These are phyloP conservation scores for Pezicula rhizophila DNA, from an alignment of 2,329 filamentous ascomycete genomes.

Conservation along the genomic window DNA sequence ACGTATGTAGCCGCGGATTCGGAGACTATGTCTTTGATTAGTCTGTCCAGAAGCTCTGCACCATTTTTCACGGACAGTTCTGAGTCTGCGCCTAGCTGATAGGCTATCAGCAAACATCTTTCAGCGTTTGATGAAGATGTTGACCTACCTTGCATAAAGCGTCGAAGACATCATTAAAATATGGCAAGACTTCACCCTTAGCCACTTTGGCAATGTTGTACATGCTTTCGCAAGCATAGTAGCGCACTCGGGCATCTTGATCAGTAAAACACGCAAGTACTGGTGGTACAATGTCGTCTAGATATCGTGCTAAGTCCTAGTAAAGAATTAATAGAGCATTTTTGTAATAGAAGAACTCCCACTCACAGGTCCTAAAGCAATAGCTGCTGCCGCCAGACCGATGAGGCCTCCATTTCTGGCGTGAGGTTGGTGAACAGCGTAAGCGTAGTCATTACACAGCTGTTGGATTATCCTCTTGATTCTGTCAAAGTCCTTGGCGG, in stretches of 20 bases:
- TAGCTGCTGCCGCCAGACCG: constrained; percentile 88
- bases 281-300: constrained; percentile 90
- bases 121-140: not conserved
- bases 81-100: constrained; percentile 84
- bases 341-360: not conserved
- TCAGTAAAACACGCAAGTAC: constrained; percentile 97
- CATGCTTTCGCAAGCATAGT: constrained; percentile 99
- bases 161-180: constrained; percentile 98
- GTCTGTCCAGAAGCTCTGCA: constrained; percentile 85
- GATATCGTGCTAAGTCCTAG: constrained; percentile 84
- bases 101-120: constrained; percentile 6
- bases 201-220: constrained; percentile 99
- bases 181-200: constrained; percentile 92
- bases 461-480: constrained; percentile 90
- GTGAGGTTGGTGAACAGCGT: constrained; percentile 93
- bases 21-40: constrained; percentile 93
- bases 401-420: constrained; percentile 95
- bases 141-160: constrained; percentile 79
- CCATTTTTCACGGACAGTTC: constrained; percentile 98
- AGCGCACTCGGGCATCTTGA: constrained; percentile 92
- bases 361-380: constrained; percentile 80
- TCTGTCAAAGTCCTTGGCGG: constrained; percentile 67
- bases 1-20: constrained; percentile 94
- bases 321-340: constrained; percentile 6
- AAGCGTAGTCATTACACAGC: constrained; percentile 95